Base-by-base conservation (phyloP, 2,329 filamentous ascomycete genomes). In the Botryotinia narcissicola region DNA sequence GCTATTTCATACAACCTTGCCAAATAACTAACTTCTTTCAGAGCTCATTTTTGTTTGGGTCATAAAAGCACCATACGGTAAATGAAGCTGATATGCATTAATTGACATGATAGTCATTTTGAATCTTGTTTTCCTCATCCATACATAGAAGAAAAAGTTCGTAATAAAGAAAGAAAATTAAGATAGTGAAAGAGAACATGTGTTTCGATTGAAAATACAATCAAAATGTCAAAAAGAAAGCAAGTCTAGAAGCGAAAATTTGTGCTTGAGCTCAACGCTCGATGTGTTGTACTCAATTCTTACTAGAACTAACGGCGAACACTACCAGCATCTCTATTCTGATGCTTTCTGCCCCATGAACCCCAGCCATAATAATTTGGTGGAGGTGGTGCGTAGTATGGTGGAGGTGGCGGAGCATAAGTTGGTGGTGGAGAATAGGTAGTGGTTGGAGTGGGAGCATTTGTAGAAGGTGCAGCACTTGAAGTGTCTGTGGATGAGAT, bases 171-270 rank as follows among this genome's bases (percentile, higher is more conserved):
- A 44, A 68, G 37, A 42, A 69, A 54, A 40, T 44, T 59, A 72
- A 72, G 40, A 54, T 44, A 40, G 46, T 32, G 51, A 57, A 73
- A 61, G 57, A 66, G 48, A 64, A 64, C 29, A 69, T 73, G 25
- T 48, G 40, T 72, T 60, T 57, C 42, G 62, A 59, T 67, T 72
- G 63, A 51, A 57, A 18, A 69, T 61, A 66, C 71, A 67, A 69
- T 69, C 71, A 73, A 74, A 70, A 74, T 75, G 57, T 69, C 71
- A 69, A 74, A 70, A 74, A 74, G 69, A 74, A 61, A 74, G 73
- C 75, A 76, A 75, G 70, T 75, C 69, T 75, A 77, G 75, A 77
- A 78, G 74, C 72, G 70, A 76, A 73, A 71, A 70, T 72, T 72
- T 76, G 63, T 66, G 44, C 25, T 66, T 72, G 71, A 73, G 72